These are phyloP conservation scores for Vitrella brassicaformis DNA, from an alignment of 73 alveolate genomes.

Conservation along the genomic window DNA sequence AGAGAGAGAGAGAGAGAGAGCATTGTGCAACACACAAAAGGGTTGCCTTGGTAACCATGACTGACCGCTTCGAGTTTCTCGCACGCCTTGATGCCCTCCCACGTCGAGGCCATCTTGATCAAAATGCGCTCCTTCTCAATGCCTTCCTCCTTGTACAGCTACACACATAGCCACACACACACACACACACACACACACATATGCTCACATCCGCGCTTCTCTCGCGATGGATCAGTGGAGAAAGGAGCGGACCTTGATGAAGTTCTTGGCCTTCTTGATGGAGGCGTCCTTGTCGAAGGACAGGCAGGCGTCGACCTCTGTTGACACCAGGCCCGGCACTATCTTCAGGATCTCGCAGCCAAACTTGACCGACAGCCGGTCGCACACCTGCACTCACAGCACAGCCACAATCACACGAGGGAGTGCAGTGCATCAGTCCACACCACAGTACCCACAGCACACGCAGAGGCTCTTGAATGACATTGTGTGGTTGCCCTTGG, in stretches of 20 bases:
- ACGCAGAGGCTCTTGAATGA: no score
- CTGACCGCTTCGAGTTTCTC: slow-evolving; percentile 42
- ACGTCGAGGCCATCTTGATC: slow-evolving; percentile 63
- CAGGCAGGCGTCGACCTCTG: slow-evolving; percentile 68
- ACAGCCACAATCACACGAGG: not conserved
- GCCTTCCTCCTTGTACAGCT: slow-evolving; percentile 47
- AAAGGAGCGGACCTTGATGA: no score
- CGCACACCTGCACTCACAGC: slow-evolving; percentile 31
- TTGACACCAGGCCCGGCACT: slow-evolving; percentile 59
- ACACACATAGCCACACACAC: no score
- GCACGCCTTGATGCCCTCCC: slow-evolving; percentile 74
- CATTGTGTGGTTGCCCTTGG: slow-evolving; percentile 12
- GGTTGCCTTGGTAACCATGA: no score
- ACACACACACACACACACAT: no score
- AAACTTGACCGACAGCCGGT: slow-evolving; percentile 46
- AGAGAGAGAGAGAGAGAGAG: no score
- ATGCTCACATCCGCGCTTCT: no score
- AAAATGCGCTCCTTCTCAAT: slow-evolving; percentile 47
- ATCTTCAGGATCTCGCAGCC: slow-evolving; percentile 49
- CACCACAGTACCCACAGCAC: no score
- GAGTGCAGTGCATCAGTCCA: no score
- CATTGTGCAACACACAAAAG: no score
- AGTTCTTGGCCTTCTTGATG: slow-evolving; percentile 3
- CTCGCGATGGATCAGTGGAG: no score
- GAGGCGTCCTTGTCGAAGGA: slow-evolving; percentile 51